These are phyloP conservation scores for Phytophthora crassamura DNA, from an alignment of 352 stramenopile genomes.

Conservation along the genomic window DNA sequence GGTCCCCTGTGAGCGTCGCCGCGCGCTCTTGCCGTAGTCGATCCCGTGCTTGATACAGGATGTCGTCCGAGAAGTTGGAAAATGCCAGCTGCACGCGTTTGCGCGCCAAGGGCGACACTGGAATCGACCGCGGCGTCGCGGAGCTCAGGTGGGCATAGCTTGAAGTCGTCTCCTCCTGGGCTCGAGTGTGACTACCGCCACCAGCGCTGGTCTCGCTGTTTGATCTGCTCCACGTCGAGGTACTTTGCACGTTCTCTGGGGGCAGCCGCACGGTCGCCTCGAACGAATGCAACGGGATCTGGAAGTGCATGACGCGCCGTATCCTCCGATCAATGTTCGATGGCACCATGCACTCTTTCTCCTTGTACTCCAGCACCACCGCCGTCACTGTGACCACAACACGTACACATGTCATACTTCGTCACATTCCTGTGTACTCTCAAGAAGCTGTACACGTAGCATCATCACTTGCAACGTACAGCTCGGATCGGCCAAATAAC, in stretches of 20 bases:
- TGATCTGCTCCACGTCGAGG: conserved; percentile 23
- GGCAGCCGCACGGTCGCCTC: conserved; percentile 84
- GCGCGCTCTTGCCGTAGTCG: conserved; percentile 76
- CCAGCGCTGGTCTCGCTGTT: conserved; percentile 23
- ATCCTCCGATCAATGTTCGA: conserved; percentile 87
- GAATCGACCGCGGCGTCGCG: conserved; percentile 83
- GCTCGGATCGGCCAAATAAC: conserved; percentile 71
- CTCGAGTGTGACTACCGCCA: conserved; percentile 22
- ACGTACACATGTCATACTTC: conserved; percentile 11
- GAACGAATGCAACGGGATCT: conserved; percentile 85
- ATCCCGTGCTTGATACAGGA: conserved; percentile 85
- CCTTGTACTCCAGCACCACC: conserved; percentile 87
- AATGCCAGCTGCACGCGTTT: conserved; percentile 81
- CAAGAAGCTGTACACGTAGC: neutral
- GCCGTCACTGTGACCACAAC: conserved; percentile 62
- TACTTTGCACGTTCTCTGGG: conserved; percentile 31
- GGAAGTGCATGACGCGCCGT: conserved; percentile 90
- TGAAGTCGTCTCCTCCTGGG: conserved; percentile 46
- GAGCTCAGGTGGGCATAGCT: conserved; percentile 54
- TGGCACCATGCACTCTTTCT: conserved; percentile 86
- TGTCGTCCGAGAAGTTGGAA: conserved; percentile 84
- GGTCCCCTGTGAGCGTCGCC: conserved; percentile 70
- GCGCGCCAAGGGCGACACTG: conserved; percentile 73
- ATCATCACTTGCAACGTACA: conserved; percentile 46
- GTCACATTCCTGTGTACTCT: conserved; percentile 10